Evolutionary conservation across 768 basidiomycete species (phyloP), one percentile per base, ranked within the genome.

Genomic region (Pleurotus sapidus): DNA sequence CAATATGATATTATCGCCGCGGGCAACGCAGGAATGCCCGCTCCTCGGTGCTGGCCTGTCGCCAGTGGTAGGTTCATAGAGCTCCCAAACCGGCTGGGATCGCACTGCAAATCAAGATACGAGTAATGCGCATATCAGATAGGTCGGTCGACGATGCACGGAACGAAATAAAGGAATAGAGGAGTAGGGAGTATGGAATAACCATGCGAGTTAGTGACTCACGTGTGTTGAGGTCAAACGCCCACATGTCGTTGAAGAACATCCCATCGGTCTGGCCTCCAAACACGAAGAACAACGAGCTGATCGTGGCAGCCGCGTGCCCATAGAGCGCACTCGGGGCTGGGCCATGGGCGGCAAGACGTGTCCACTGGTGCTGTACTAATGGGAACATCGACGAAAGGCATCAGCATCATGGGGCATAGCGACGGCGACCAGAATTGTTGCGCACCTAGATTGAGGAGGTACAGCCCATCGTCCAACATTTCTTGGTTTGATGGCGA

Each of bases 341-440:
- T 2, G 87, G 77, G 0, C 93, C 89, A 49, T 85, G 76, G 5
- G 93, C 88, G 2, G 85, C 77, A 15, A 96, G 89, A 42, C 86
- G 83, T 38, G 93, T 97, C 97, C 97, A 99, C 68, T 98, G 97
- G 61, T 90, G 86, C 2, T 93, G 89, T 56, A 91, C 95, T 98
- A 63, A 12, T 3, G 9, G 9, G 17, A 18, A 46, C 3, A 46
- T 15, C 2, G 3, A 39, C 27, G 59, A 57, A 51, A 25, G 50
- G 25, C 30, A 34, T 34, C 30, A 34, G 8, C 30, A 34, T 34
- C 30, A 34, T 34, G 1, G 30, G 0, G 3, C 30, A 17, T 12
- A 39, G 34, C 56, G 14, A 9, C 14, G 25, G 24, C 46, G 39
- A 51, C 45, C n/a, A 60, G 24, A 37, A 78, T 18, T 1, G 8